phyloP scores from a whole-genome alignment of 768 basidiomycete genomes.

The Brasilioporus rufonigricans region DNA sequence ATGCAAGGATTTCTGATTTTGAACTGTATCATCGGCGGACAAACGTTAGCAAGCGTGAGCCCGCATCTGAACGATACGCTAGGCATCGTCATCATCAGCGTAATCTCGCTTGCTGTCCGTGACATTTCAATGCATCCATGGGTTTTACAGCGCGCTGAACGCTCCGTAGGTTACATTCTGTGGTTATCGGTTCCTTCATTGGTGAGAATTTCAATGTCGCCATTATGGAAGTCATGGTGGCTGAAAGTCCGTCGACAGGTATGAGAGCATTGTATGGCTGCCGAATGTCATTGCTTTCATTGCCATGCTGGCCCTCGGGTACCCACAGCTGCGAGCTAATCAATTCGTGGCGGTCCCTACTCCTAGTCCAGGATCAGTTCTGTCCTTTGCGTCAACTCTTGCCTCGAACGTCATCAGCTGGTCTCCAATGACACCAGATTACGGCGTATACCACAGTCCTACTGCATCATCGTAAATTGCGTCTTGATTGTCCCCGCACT shows the following conservation, averaged over 20 bases:
- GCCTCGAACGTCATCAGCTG: slow-evolving; percentile 45
- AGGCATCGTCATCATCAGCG: slow-evolving; percentile 33
- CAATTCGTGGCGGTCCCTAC: no score
- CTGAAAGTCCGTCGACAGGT: slow-evolving; percentile 43
- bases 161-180: slow-evolving; percentile 53
- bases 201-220: no score
- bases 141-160: not conserved
- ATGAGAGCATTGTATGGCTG: slow-evolving; percentile 66
- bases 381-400: slow-evolving; percentile 46
- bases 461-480: slow-evolving; percentile 56
- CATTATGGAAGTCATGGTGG: not conserved
- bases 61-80: no score
- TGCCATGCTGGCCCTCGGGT: no score
- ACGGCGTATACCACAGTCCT: no score
- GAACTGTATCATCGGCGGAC: no score
- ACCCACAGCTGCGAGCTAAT: no score
- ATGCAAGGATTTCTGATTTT: slow-evolving; percentile 58
- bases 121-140: not conserved
- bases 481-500: not conserved
- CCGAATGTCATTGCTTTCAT: no score
- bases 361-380: slow-evolving; percentile 33
- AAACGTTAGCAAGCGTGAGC: no score
- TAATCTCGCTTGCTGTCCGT: slow-evolving; percentile 32
- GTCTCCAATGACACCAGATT: slow-evolving; percentile 45
- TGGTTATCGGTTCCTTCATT: slow-evolving; percentile 60